Evolutionary conservation across 2,329 filamentous ascomycete genomes (phyloP), one percentile per base, ranked within the genome.

Genomic region (Trichoderma afroharzianum): DNA sequence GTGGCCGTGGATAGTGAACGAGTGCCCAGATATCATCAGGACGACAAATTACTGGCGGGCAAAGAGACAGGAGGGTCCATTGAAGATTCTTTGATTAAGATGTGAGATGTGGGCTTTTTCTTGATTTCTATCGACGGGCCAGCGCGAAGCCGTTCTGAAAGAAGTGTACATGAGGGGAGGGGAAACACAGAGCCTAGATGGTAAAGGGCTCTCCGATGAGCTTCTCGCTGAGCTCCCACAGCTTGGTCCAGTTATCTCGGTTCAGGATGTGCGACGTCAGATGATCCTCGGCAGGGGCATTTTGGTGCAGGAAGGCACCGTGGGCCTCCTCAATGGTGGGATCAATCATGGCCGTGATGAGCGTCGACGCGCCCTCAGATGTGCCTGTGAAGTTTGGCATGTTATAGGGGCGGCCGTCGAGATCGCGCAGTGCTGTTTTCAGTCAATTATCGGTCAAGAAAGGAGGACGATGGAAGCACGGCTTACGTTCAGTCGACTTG

Each of bases 201-300:
- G 39, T 14, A 30, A 70, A 70, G 18, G 36, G 55, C 58, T 70
- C 59, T 28, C 63, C 66, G 64, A 73, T 72, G 21, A 73, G 33
- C 24, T 71, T 70, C 64, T 75, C 71, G 26, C 80, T 83, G 58
- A 82, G 73, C 68, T 76, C 78, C 83, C 83, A 85, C 58, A 86
- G 70, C 75, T 74, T 79, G 66, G 76, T 75, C 74, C 81, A 82
- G 32, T 76, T 79, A 53, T 79, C 78, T 66, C 77, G 75, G 70
- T 84, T 79, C 74, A 80, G 82, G 28, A 73, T 43, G 28, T 70
- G 67, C 15, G 72, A 70, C 26, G 68, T 67, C 32, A 73, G 14
- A 18, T 73, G 66, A 2, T 72, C 66, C 6, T 73, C 62, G 4
- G 66, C 72, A 21, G 70, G 55, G 6, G 72, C 62, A 30, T 73